Conservation (phyloP, 495 filamentous ascomycete species). For the Symbiotaphrina buchneri region DNA sequence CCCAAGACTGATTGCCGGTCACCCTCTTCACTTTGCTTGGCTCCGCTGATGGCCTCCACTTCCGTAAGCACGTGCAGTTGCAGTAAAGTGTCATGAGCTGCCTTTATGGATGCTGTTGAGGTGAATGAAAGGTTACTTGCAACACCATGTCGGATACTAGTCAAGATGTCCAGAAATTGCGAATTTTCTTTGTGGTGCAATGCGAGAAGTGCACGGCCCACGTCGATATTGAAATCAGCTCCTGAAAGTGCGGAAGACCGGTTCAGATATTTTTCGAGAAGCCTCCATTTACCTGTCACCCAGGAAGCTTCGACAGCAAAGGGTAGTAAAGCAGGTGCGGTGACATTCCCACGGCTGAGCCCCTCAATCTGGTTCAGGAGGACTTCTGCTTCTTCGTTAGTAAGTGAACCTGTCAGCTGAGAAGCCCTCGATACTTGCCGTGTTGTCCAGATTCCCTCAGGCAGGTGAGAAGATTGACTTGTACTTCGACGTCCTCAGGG, state of each 20-base stretch:
- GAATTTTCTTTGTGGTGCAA: constrained; percentile 29
- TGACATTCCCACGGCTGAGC: constrained; percentile 1
- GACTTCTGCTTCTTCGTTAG: constrained; percentile 31
- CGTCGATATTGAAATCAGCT: constrained; percentile 60
- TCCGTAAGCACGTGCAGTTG: constrained; percentile 75
- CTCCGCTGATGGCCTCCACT: constrained; percentile 52
- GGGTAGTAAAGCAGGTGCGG: constrained; percentile 29
- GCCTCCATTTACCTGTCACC: constrained; percentile 65
- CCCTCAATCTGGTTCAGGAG: constrained; percentile 67
- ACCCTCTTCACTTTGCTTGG: constrained; percentile 16
- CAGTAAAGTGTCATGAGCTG: constrained; percentile 60
- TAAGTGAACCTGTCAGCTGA: constrained; percentile 6
- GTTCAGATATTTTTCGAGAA: constrained; percentile 43
- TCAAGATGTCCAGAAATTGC: constrained; percentile 34
- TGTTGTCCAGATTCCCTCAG: constrained; percentile 83
- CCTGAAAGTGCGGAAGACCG: constrained; percentile 24
- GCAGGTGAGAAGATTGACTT: constrained; percentile 68
- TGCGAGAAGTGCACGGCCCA: constrained; percentile 49
- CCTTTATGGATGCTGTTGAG: constrained; percentile 52
- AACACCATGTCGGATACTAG: constrained; percentile 41
- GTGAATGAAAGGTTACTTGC: constrained; percentile 50
- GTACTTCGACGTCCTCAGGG: constrained; percentile 51
- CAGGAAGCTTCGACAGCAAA: constrained; percentile 81
- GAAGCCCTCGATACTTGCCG: constrained; percentile 22
- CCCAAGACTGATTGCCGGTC: constrained; percentile 22